These are phyloP conservation scores for Cnidoscolus chayamansa DNA, from an alignment of 441 rosid genomes.

Conservation along the genomic window DNA sequence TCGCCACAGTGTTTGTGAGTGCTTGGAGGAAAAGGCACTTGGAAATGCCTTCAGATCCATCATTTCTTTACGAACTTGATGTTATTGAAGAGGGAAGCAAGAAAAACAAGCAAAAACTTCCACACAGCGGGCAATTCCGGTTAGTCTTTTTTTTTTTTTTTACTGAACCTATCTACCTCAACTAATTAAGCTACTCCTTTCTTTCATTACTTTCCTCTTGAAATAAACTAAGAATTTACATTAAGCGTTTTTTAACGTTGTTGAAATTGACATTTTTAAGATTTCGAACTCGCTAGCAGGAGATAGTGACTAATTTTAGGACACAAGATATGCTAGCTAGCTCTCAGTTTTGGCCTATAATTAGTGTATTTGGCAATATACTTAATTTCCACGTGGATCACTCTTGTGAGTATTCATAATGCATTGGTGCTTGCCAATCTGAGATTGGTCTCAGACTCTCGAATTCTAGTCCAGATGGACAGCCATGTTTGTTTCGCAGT, in stretches of 20 bases:
- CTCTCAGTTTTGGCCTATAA: not conserved
- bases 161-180: too few relatives aligned
- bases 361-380: not conserved
- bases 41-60: conserved; percentile 56
- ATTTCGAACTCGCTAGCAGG: not conserved
- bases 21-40: conserved; percentile 64
- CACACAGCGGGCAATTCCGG: conserved; percentile 71
- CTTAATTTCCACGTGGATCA: conserved; percentile 12
- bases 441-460: conserved; percentile 6
- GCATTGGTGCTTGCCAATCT: not conserved
- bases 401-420: not conserved
- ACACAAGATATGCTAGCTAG: not conserved
- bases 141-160: conserved; percentile 20
- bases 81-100: conserved; percentile 42
- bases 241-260: too few relatives aligned
- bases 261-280: too few relatives aligned
- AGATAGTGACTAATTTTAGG: not conserved
- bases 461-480: conserved; percentile 4
- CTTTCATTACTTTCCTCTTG: too few relatives aligned
- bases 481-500: not conserved
- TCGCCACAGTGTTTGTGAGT: conserved; percentile 56
- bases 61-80: conserved; percentile 49
- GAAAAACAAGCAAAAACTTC: conserved; percentile 65
- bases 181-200: too few relatives aligned
- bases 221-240: too few relatives aligned